Base-by-base conservation (phyloP, 352 stramenopile species). In the Phytophthora idaei region DNA sequence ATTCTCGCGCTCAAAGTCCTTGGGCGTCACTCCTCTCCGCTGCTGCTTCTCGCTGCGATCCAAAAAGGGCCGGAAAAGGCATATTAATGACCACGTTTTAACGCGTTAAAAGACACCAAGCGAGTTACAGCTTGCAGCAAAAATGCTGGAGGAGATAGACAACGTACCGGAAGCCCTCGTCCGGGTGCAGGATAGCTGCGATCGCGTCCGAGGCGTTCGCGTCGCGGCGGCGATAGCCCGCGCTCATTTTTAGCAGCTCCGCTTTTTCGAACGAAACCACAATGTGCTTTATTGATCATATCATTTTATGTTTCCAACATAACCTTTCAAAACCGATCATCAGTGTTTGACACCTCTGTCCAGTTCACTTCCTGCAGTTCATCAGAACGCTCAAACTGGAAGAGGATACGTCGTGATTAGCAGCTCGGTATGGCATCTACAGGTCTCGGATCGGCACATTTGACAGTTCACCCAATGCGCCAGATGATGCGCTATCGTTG, bases 161-260 rank as follows among this genome's bases (percentile, higher is more conserved):
- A 14, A 61, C 64, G 4, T 42, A 92, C 84, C 84, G 57, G 36
- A 80, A 83, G 3, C 81, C 77, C 54, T 87, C 79, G 53, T 88
- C 74, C 45, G 82, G 84, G 63, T 90, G 73, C 29, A 91, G 68
- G 44, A 91, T 76, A 39, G 78, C 82, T 21, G 75, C 82, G 51
- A 93, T 81, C 27, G 80, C 77, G 42, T 89, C 78, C n/a, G 82
- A 90, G 12, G 82, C 80, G 69, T 91, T 93, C 57, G 76, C 79
- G 54, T 91, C 81, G 53, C 82, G 82, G 17, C 74, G 78, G 10
- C 85, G 82, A 67, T 79, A 83, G 53, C 78, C 56, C 10, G 64
- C 64, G 64, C 77, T 85, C 81, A 89, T 90, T 27, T 32, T 67
- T 50, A 57, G 31, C 21, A 61, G 55, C 34, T 61, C 46, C 37